Evolutionary conservation across 2,329 filamentous ascomycete species (phyloP).

Genomic region (Ophiostoma populinum): DNA sequence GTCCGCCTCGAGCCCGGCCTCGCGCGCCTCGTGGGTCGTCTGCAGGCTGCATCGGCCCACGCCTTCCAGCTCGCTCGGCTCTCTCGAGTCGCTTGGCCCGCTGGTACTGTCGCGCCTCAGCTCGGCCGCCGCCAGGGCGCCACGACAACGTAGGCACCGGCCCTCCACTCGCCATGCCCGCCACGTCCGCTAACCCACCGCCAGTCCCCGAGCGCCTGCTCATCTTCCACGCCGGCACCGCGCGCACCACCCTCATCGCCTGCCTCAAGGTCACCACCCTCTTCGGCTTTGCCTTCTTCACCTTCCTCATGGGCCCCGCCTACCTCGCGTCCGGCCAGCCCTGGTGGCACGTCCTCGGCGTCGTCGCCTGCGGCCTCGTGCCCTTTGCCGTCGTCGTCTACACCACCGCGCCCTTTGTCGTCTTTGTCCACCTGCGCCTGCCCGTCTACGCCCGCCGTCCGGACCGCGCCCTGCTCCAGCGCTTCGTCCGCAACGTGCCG

Average conservation of each 20-base stretch:
- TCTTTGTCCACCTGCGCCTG: conserved; percentile 51
- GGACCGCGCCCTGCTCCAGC: conserved; percentile 30
- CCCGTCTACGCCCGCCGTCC: conserved; percentile 43
- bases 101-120: too few relatives aligned
- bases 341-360: conserved; percentile 21
- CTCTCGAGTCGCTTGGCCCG: too few relatives aligned
- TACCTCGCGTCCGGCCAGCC: conserved; percentile 28
- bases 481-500: conserved; percentile 30
- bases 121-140: too few relatives aligned
- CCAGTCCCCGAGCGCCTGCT: conserved; percentile 36
- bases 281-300: conserved; percentile 50
- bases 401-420: conserved; percentile 52
- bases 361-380: conserved; percentile 40
- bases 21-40: too few relatives aligned
- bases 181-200: not conserved
- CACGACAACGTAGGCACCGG: too few relatives aligned
- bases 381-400: conserved; percentile 49
- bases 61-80: too few relatives aligned
- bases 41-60: too few relatives aligned
- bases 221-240: conserved; percentile 60
- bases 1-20: too few relatives aligned
- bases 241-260: conserved; percentile 48
- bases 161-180: not conserved
- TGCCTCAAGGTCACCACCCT: conserved; percentile 55
- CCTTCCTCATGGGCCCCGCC: conserved; percentile 42